Evolutionary conservation across 768 basidiomycete genomes (phyloP), one percentile per base, ranked within the genome.

Genomic region (Cystofilobasidium bisporidii): DNA sequence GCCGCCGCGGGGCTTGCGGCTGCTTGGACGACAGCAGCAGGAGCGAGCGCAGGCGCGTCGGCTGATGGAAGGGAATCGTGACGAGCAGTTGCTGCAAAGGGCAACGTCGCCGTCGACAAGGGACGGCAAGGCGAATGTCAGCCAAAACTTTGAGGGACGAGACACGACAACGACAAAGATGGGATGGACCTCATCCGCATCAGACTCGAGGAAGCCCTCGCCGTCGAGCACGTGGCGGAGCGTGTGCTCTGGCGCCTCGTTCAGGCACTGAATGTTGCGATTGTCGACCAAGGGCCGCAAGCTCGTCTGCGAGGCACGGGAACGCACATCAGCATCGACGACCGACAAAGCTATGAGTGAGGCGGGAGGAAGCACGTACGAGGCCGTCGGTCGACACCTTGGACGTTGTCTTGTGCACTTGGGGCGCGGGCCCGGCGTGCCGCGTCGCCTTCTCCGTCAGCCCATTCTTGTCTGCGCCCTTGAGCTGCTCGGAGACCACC

Each of bases 191-290:
- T 86, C 87, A 71, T 89, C 87, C 2, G 81, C 83, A 73, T 88
- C 86, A 72, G 85, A 87, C 69, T 82, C 78, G 64, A 88, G 79
- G 75, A 81, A 85, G 33, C 76, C 77, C 24, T 64, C 47, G 63
- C 73, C 76, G 0, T 73, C 70, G 20, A 87, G 70, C 65, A 88
- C 81, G 28, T 81, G 78, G 70, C 81, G 80, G 56, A 88, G 73
- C 41, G 80, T 78, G 74, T 87, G 83, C 0, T 71, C 72, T 2
- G 71, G 63, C 40, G 80, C 75, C 72, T 89, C 88, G 74, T 89
- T 89, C 71, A 89, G 81, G 72, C 87, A 88, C 68, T 83, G 83
- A 60, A 84, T 74, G 74, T 88, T 86, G 1, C 79, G 77, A 24
- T 78, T 67, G 73, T 88, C 86, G 57, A 78, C 67, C 36, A 75